Conservation (phyloP, 2,329 filamentous ascomycete genomes). For the Cladophialophora carrionii region DNA sequence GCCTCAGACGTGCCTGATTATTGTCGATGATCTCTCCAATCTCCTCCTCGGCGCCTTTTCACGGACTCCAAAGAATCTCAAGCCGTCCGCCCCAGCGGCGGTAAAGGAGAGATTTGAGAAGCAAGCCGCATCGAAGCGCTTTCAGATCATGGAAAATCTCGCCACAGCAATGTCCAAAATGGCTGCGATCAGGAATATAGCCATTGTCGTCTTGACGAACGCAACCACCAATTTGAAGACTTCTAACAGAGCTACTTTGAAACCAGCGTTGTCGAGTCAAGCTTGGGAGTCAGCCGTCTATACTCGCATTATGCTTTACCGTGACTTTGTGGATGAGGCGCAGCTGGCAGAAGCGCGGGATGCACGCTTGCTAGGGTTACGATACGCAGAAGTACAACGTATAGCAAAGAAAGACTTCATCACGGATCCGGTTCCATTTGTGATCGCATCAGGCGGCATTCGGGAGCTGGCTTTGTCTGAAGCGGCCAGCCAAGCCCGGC, state of each 20-base stretch:
- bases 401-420: slow-evolving; percentile 57
- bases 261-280: slow-evolving; percentile 72
- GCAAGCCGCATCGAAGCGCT: slow-evolving; percentile 52
- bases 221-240: slow-evolving; percentile 76
- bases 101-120: slow-evolving; percentile 49
- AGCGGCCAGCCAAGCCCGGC: slow-evolving; percentile 17
- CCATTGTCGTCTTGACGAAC: slow-evolving; percentile 76
- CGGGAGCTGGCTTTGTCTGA: slow-evolving; percentile 11
- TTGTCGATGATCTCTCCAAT: slow-evolving; percentile 78
- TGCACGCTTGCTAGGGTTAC: slow-evolving; percentile 48
- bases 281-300: slow-evolving; percentile 81
- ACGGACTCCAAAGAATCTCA: slow-evolving; percentile 51
- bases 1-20: slow-evolving; percentile 65
- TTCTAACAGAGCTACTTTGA: slow-evolving; percentile 68
- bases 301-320: slow-evolving; percentile 74
- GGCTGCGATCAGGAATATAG: slow-evolving; percentile 71
- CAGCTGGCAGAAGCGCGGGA: slow-evolving; percentile 41
- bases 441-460: slow-evolving; percentile 43
- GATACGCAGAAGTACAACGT: slow-evolving; percentile 69
- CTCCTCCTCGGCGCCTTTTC: slow-evolving; percentile 78
- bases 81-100: slow-evolving; percentile 28
- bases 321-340: slow-evolving; percentile 67
- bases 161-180: slow-evolving; percentile 66
- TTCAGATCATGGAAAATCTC: slow-evolving; percentile 66
- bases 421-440: slow-evolving; percentile 46